Evolutionary conservation across 345 rosid genomes (phyloP), one percentile per base, ranked within the genome.

Genomic region (Conringia planisiliqua): DNA sequence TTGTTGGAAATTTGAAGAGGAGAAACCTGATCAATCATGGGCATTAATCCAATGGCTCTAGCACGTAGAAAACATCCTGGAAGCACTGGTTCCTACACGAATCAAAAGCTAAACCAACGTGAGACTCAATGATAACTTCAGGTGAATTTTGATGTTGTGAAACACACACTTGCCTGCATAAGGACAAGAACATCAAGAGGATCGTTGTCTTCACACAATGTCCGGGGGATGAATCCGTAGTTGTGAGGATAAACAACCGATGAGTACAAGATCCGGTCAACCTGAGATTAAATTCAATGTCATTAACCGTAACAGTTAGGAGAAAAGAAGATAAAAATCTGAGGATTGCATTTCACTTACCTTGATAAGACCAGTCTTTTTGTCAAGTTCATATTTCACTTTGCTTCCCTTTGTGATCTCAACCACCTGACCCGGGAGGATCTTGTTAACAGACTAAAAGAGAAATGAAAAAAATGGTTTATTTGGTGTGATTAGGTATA

Each of bases 231-330:
- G 82, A 94, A 94, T 43, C 98, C 98, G n/a, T 94, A 94, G 88
- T 94, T 94, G 72, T 94, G 98, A 42, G 98, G 98, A 78, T 94
- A 94, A n/a, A 94, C 98, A 69, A 94, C 97, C 0, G 98, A 94
- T 4, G 98, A 94, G 78, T 91, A 94, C 59, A 94, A 76, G 55
- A 94, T 38, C 10, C 98, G 83, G 66, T 94, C 97, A 47, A 94
- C 97, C 98, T 91, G 70, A 75, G 12, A 73, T 73, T 64, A 5
- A 58, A 47, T 26, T 35, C 22, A 47, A 42, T 36, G 24, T 60
- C 44, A 33, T 27, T 9, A 11, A 22, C 7, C 71, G 33, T 3
- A 26, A 42, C 1, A 4, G 9, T 40, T 72, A 16, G 3, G 11
- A 47, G 17, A 51, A 61, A 38, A 30, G 7, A 30, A 54, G 16